Base-by-base conservation (phyloP, 768 basidiomycete species). In the Hygrophoropsis aurantiaca region DNA sequence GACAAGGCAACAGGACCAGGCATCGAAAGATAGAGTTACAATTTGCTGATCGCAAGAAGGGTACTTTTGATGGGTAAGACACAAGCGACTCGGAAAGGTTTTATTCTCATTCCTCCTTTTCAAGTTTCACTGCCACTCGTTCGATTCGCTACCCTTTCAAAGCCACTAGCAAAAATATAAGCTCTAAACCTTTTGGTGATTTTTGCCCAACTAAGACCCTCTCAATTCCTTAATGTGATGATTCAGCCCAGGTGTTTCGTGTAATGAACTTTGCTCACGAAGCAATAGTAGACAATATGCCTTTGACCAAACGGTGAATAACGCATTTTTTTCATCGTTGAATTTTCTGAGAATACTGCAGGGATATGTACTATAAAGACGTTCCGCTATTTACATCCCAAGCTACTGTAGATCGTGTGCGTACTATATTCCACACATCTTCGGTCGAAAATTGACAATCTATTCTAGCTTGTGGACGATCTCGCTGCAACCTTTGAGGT, bases 291-390 rank as follows among this genome's bases (percentile, higher is more conserved):
- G 68, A 72, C 16, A 73, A 69, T 13, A 63, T 81, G 11, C 78
- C 87, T 1, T 62, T 73, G 7, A 88, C 87, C 11, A 88, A 89
- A 68, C 69, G 85, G 84, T 82, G 51, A 32, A n/a, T 9, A 18
- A n/a, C 21, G 20, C 33, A 13, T 21, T 45, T 35, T 16, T 18
- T 4, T 45, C 46, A 44, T 44, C 48, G 50, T 55, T 45, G 32
- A 53, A 36, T 37, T 32, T 8, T 40, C 52, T 34, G 15, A 11
- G 10, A 35, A 20, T 19, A 15, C n/a, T 16, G 11, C 48, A 93
- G 94, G 11, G 93, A 95, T 64, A 77, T 95, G 13, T 97, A 80
- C 66, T 97, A 98, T 68, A 82, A 82, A 53, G 90, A 95, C 48
- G 86, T 92, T 2, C 53, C 64, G 0, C 68, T 97, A 5, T 98